These are phyloP conservation scores for Vaccinium macrocarpon DNA, from an alignment of 148 eudicot species.

Conservation along the genomic window DNA sequence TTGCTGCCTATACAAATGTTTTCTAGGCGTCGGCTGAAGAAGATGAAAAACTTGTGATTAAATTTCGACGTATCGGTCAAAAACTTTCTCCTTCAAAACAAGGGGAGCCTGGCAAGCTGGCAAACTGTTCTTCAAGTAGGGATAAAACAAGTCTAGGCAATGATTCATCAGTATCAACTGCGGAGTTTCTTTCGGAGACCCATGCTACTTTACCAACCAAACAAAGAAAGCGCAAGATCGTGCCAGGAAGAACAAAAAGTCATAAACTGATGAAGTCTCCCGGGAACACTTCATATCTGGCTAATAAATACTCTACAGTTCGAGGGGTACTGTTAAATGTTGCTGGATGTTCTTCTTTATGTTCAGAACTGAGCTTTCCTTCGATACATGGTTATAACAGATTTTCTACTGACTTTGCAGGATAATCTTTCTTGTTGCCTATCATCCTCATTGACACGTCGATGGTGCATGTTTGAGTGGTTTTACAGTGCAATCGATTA, in stretches of 20 bases:
- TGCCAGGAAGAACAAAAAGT: constrained; percentile 29
- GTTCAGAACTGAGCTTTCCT: neutral
- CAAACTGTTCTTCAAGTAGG: constrained; percentile 58
- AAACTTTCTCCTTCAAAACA: constrained; percentile 26
- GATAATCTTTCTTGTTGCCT: constrained; percentile 58
- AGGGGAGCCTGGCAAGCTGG: constrained; percentile 39
- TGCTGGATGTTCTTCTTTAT: neutral
- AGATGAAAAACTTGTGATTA: constrained; percentile 35
- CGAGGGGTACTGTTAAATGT: constrained; percentile 53
- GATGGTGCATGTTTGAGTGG: constrained; percentile 92
- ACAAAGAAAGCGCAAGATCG: constrained; percentile 65
- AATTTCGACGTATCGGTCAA: constrained; percentile 26
- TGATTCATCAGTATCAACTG: constrained; percentile 55
- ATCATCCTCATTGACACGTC: constrained; percentile 44
- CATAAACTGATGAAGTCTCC: constrained; percentile 32
- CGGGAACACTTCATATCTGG: constrained; percentile 31
- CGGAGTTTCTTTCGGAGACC: constrained; percentile 39
- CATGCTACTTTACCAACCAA: constrained; percentile 41
- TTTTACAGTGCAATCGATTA: constrained; percentile 96
- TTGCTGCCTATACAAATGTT: neutral
- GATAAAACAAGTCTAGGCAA: constrained; percentile 52
- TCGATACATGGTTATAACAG: neutral
- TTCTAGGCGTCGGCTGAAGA: constrained; percentile 41
- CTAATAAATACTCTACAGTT: constrained; percentile 30
- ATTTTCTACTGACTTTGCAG: constrained; percentile 31